Percentiles rank a stretch among this genome's conserved stretches.
These are phyloP conservation scores for Sambucus nigra DNA, from an alignment of 129 eudicot genomes.

Conservation along the genomic window DNA sequence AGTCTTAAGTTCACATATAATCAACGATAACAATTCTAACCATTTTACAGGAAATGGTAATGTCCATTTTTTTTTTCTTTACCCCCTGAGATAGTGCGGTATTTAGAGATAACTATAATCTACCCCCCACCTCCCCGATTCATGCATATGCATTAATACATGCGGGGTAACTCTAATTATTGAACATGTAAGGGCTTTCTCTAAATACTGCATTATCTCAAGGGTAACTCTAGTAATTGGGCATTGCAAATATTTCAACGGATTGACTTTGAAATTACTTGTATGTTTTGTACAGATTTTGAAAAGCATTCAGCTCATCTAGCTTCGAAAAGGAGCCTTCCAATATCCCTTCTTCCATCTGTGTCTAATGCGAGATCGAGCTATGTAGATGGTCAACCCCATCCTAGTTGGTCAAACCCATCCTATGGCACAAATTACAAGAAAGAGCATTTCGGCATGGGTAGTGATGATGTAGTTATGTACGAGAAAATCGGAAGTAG, in stretches of 20 bases:
- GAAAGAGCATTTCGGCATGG: conserved; percentile 19
- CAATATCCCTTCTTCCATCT: conserved; percentile 29
- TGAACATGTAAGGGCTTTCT: too few species aligned
- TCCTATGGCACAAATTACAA: conserved; percentile 18
- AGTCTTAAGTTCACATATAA: not conserved
- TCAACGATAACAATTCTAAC: conserved; percentile 14
- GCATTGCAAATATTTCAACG: not conserved
- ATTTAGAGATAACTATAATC: too few species aligned
- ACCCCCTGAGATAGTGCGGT: too few species aligned
- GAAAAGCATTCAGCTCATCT: not conserved
- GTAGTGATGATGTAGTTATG: conserved; percentile 25
- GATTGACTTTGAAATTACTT: not conserved
- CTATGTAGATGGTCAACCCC: conserved; percentile 22
- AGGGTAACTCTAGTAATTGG: not conserved
- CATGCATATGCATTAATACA: too few species aligned
- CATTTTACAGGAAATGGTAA: conserved; percentile 15
- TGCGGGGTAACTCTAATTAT: too few species aligned
- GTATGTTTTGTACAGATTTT: conserved; percentile 11
- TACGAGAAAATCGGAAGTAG: conserved; percentile 25
- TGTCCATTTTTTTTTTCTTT: too few species aligned
- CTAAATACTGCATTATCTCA: too few species aligned
- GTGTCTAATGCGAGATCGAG: conserved; percentile 24
- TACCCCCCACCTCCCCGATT: too few species aligned
- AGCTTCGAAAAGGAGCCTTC: conserved; percentile 40
- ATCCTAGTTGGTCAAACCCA: conserved; percentile 20